Percentiles rank a stretch among this genome's conserved stretches.
phyloP scores from a whole-genome alignment of 2,329 filamentous ascomycete species.

The Claviceps purpurea region DNA sequence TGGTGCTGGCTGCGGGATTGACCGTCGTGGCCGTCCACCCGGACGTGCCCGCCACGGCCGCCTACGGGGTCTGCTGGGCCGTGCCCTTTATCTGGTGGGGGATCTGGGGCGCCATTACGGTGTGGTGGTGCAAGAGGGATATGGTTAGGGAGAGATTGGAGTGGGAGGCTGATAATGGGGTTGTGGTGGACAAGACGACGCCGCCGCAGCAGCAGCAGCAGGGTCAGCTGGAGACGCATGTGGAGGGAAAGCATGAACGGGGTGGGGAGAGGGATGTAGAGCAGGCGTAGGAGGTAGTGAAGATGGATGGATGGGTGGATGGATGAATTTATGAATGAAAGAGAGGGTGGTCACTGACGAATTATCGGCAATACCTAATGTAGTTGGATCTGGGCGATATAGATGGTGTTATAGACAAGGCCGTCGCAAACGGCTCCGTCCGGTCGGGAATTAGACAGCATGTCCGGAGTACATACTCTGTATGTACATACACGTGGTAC shows the following conservation, averaged over 20 bases:
- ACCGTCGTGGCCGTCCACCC: slow-evolving; percentile 24
- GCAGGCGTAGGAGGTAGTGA: not conserved
- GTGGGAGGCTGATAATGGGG: slow-evolving; percentile 16
- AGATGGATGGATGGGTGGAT: not conserved
- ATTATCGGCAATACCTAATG: too few relatives aligned
- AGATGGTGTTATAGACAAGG: too few relatives aligned
- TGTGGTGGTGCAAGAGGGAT: slow-evolving; percentile 23
- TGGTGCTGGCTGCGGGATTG: slow-evolving; percentile 22
- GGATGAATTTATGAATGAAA: too few relatives aligned
- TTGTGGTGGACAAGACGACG: not conserved
- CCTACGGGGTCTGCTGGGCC: slow-evolving; percentile 26
- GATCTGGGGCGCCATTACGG: slow-evolving; percentile 22
- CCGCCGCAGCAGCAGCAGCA: not conserved
- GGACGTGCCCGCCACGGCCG: slow-evolving; percentile 20
- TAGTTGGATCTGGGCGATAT: too few relatives aligned
- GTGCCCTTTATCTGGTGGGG: slow-evolving; percentile 25
- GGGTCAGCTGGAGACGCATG: not conserved
- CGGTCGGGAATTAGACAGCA: too few relatives aligned
- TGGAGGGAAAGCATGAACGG: not conserved
- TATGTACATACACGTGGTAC: too few relatives aligned
- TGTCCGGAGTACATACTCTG: too few relatives aligned
- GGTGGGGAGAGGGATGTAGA: not conserved
- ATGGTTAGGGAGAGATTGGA: slow-evolving; percentile 24
- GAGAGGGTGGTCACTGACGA: too few relatives aligned
- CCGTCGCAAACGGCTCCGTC: too few relatives aligned